Evolutionary conservation across 129 eudicot genomes (phyloP), one percentile per base, ranked within the genome.

Genomic region (Heracleum sosnowskyi): DNA sequence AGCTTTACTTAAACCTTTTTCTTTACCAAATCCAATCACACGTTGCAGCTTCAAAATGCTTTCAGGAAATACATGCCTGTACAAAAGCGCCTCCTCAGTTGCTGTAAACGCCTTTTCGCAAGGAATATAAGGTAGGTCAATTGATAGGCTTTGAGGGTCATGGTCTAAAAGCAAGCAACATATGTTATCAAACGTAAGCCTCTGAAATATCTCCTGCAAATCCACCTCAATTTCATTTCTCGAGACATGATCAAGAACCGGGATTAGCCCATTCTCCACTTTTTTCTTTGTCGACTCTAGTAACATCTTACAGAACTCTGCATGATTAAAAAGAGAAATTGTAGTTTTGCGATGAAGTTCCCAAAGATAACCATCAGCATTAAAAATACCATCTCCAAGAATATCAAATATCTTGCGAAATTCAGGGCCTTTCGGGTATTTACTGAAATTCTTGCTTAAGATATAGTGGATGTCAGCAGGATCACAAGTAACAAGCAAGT

Each of bases 171-270:
- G 35, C 71, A 86, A 31, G 1, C 26, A 26, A 41, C 89, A 85
- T 0, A 76, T 78, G 10, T 22, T 28, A 82, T 89, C 93, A 60
- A 86, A 86, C 15, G 93, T 83, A 29, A 89, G 77, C 69, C 93
- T 80, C 39, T 89, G 88, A 79, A 87, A 79, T 1, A 89, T 44
- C 3, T 86, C 93, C 35, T 89, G 90, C 76, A 89, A 51, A 79
- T 89, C 90, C 4, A 60, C 77, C 66, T 46, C 89, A 33, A 26
- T 46, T 17, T 69, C 57, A 17, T 35, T 16, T 51, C 37, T 11
- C 0, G 76, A 71, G 20, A 57, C 17, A 16, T 12, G 60, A 3
- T 85, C 84, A 11, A 89, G 80, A 34, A 87, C 22, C 9, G 93
- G 93, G 11, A 83, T 37, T 3, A 89, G 78, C 63, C 84, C 93